Base-by-base conservation (phyloP, 352 stramenopile genomes). In the Phytopythium chamaehyphon region DNA sequence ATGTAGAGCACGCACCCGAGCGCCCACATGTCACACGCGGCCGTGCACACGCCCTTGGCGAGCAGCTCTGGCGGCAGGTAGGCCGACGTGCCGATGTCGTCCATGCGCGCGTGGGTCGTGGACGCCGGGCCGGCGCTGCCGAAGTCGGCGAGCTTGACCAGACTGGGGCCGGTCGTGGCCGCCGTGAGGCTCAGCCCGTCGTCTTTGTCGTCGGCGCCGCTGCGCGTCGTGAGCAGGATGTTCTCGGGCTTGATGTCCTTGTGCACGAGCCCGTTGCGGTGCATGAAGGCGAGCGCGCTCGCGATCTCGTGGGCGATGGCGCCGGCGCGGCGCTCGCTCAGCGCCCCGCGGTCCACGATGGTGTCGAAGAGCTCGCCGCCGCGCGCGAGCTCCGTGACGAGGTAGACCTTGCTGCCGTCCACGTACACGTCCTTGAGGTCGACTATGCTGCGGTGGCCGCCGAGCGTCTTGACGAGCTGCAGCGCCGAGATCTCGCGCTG, bases 1-100 rank as follows among this genome's bases (percentile, higher is more conserved):
- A 98, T 97, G 69, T 97, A 98, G 6, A 98, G 71, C 69, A 98
- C 96, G 39, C 95, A 92, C 26, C 93, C 93, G 9, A 97, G 61
- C 0, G 79, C 72, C 83, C 83, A 93, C 71, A 91, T 86, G 65
- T 93, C 83, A 18, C 72, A 83, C 11, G 73, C 76, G 9, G 69
- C 71, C 0, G 80, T 87, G 59, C 77, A 90, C 2, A 73, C 36
- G 3, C 72, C 73, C 7, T 59, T 67, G 3, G 66, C 61, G 11
- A 90, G 54, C 14, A 89, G 40, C 64, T 93, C 83, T 15, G 83
- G 83, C 16, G 83, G 55, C 47, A 85, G 37, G 33, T 93, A 93
- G 15, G 75, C 80, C 9, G 66, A 69, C 53, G 83, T 93, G 37
- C 83, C 83, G 53, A 90, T 76, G 44, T 89, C 77, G 49, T 91